Conservation (phyloP, 2,329 filamentous ascomycete species). For the Nothophoma quercina region DNA sequence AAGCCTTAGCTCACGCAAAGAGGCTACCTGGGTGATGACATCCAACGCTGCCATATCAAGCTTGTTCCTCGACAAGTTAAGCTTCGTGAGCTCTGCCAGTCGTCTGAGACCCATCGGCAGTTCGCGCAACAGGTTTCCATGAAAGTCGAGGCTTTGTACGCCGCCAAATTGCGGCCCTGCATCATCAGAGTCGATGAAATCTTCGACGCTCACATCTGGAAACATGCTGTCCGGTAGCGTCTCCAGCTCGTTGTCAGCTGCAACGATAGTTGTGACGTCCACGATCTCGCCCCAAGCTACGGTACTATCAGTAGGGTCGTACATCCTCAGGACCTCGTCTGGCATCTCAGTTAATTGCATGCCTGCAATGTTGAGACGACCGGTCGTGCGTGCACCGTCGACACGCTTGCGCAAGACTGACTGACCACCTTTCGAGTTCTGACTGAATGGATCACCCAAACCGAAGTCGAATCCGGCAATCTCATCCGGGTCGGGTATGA, state of each 20-base stretch:
- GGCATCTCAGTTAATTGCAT: constrained; percentile 83
- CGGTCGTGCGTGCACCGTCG: constrained; percentile 75
- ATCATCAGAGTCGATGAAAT: constrained; percentile 68
- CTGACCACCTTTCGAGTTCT: constrained; percentile 65
- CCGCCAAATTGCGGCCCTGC: constrained; percentile 81
- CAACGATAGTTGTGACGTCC: constrained; percentile 82
- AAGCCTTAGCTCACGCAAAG: constrained; percentile 80
- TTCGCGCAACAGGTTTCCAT: constrained; percentile 78
- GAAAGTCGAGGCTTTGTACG: constrained; percentile 81
- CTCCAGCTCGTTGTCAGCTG: constrained; percentile 88
- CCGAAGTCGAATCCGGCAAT: constrained; percentile 65
- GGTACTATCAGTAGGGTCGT: constrained; percentile 69
- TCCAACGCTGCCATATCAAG: constrained; percentile 76
- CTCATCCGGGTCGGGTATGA: constrained; percentile 41
- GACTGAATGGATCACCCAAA: constrained; percentile 75
- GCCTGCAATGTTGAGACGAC: constrained; percentile 86
- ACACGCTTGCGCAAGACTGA: constrained; percentile 78
- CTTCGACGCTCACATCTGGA: constrained; percentile 68
- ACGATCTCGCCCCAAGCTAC: constrained; percentile 90
- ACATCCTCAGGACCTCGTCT: constrained; percentile 86
- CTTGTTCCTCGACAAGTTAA: constrained; percentile 87
- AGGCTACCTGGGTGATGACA: constrained; percentile 74
- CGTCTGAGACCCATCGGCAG: constrained; percentile 79
- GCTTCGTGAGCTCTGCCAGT: constrained; percentile 74
- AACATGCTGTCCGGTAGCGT: constrained; percentile 77